Conservation (phyloP, 495 filamentous ascomycete genomes). For the Neurospora hispaniola region DNA sequence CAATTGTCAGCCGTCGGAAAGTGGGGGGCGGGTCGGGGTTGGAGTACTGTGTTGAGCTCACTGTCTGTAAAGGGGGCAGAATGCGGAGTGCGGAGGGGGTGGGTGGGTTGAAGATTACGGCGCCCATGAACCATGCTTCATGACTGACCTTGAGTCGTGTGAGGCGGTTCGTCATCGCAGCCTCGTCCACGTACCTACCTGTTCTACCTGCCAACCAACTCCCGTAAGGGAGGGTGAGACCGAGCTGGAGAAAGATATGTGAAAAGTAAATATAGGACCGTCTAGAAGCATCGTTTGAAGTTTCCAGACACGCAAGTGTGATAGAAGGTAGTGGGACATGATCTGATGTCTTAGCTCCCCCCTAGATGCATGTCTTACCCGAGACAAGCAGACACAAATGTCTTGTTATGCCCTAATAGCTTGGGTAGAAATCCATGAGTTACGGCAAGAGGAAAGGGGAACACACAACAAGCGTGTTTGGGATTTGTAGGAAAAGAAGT, state of each 20-base stretch:
- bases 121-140: neutral
- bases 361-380: neutral
- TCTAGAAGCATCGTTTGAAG: neutral
- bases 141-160: neutral
- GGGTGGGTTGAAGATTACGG: neutral
- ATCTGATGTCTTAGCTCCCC: neutral
- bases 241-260: neutral
- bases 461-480: neutral
- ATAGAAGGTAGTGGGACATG: neutral
- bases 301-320: neutral
- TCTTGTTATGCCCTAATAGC: neutral
- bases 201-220: neutral
- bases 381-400: neutral
- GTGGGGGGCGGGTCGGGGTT: neutral
- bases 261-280: neutral
- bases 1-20: neutral
- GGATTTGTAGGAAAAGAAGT: neutral
- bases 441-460: neutral
- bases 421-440: neutral
- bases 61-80: neutral
- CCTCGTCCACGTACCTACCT: neutral
- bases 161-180: neutral
- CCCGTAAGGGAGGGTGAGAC: neutral
- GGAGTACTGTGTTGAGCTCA: neutral
- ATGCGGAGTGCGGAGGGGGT: neutral